These are phyloP conservation scores for Wickerhamomyces sp. DNA, from an alignment of 1,139 yeast genomes.

Conservation along the genomic window DNA sequence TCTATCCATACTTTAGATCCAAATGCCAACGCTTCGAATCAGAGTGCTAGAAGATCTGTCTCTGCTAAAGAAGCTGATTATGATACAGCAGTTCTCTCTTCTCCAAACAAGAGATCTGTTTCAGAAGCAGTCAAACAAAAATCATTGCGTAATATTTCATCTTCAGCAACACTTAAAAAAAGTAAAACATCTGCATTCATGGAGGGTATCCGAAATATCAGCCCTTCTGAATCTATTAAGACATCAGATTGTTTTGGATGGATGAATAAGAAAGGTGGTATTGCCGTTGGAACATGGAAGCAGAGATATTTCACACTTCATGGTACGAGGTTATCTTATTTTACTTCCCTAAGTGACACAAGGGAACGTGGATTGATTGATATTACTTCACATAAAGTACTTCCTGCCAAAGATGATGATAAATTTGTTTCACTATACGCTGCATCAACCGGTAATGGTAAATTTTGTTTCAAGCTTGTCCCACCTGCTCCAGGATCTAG, in stretches of 20 bases:
- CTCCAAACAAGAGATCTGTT: conserved; percentile 34
- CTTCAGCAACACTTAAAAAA: conserved; percentile 24
- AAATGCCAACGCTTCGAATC: conserved; percentile 11
- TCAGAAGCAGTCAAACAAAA: conserved; percentile 50
- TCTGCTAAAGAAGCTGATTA: conserved; percentile 32
- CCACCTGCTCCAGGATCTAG: conserved; percentile 98
- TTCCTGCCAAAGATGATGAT: conserved; percentile 72
- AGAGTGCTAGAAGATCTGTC: conserved; percentile 30
- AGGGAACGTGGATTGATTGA: conserved; percentile 91
- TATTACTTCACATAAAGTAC: conserved; percentile 88
- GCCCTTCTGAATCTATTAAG: conserved; percentile 75
- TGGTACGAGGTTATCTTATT: conserved; percentile 89
- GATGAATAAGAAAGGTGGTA: conserved; percentile 90
- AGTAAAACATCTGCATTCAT: conserved; percentile 80
- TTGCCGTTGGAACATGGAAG: conserved; percentile 87
- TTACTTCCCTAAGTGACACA: conserved; percentile 71
- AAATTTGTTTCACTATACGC: conserved; percentile 82
- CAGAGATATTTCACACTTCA: conserved; percentile 84
- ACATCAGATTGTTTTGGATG: conserved; percentile 83
- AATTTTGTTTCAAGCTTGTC: conserved; percentile 84
- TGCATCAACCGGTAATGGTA: conserved; percentile 88
- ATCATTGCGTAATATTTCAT: conserved; percentile 24
- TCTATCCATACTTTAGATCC: conserved; percentile 13
- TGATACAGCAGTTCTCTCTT: not conserved
- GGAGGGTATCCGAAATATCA: conserved; percentile 78